Base-by-base conservation (phyloP, 257 asterid species). In the Vinca minor region DNA sequence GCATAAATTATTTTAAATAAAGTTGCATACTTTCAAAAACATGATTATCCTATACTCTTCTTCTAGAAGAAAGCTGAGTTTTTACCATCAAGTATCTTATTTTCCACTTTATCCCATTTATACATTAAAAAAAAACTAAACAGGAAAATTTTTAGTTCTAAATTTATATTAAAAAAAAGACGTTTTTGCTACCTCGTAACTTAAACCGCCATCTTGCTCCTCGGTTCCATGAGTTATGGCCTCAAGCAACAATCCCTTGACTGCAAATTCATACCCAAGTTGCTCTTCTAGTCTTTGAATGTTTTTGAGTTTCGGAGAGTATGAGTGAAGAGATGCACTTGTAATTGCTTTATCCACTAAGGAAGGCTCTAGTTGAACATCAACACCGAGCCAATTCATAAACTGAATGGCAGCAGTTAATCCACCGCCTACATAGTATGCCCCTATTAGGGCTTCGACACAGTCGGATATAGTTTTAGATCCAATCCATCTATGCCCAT, bases 361-460 rank as follows among this genome's bases (percentile, higher is more conserved):
- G 23, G 90, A 79, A 70, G 75, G 86, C 66, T 85, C 86, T 10
- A 77, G 53, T 57, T 69, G 84, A 32, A 70, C 81, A 59, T 87
- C 85, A 39, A 93, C 64, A n/a, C 95, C 89, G 25, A 93, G 81
- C 97, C 99, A 93, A 76, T 75, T 84, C 97, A 93, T 84, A 69
- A 87, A 68, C 66, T 77, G 57, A 64, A 87, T 53, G 60, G 97
- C 87, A 47, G 97, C 91, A 65, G 48, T 11, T 69, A 93, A 72
- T 25, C 96, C 99, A 17, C 94, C 95, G 18, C 87, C 92, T 8
- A 89, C 94, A 49, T 79, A 88, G 71, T 87, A 93, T n/a, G 97
- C 96, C 72, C 99, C 99, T 49, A 93, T 85, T 15, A 93, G 86
- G 66, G 99, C 94, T 80, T 93, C 99, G 23, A 87, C 88, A 29